Percentiles rank a stretch among this genome's conserved stretches.
Conservation (phyloP, 257 asterid genomes). For the Ilex asprella region DNA sequence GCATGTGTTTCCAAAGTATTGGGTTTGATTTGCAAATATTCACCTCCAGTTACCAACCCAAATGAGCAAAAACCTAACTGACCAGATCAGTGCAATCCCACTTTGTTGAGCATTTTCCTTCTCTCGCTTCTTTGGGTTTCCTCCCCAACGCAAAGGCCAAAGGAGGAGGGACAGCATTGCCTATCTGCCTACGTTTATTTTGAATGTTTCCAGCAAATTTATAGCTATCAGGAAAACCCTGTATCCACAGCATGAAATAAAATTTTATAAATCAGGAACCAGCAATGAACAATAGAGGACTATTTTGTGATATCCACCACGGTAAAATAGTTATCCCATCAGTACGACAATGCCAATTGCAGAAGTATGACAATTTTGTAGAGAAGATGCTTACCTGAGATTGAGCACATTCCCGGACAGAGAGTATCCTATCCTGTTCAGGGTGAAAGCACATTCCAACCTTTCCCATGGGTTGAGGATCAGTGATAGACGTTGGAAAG, state of each 20-base stretch:
- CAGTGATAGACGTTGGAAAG: slow-evolving; percentile 21
- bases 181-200: slow-evolving; percentile 86
- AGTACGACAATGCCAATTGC: too few relatives aligned
- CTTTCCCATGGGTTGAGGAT: slow-evolving; percentile 24
- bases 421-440: slow-evolving; percentile 66
- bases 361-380: too few relatives aligned
- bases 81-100: too few relatives aligned
- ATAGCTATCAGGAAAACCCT: slow-evolving; percentile 86
- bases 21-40: too few relatives aligned
- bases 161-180: slow-evolving; percentile 97
- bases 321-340: too few relatives aligned
- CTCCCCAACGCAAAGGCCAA: slow-evolving; percentile 79
- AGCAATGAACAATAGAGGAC: too few relatives aligned
- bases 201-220: slow-evolving; percentile 56
- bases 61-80: too few relatives aligned
- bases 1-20: too few relatives aligned
- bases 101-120: slow-evolving; percentile 16
- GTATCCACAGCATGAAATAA: slow-evolving; percentile 14
- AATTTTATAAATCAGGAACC: too few relatives aligned
- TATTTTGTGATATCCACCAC: too few relatives aligned
- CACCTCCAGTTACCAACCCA: too few relatives aligned
- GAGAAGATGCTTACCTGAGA: slow-evolving; percentile 61
- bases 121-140: slow-evolving; percentile 75
- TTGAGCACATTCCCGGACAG: slow-evolving; percentile 96
- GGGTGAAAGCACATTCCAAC: slow-evolving; percentile 29